These are phyloP conservation scores for Candida methanosorbosa DNA, from an alignment of 805 yeast genomes.

Conservation along the genomic window DNA sequence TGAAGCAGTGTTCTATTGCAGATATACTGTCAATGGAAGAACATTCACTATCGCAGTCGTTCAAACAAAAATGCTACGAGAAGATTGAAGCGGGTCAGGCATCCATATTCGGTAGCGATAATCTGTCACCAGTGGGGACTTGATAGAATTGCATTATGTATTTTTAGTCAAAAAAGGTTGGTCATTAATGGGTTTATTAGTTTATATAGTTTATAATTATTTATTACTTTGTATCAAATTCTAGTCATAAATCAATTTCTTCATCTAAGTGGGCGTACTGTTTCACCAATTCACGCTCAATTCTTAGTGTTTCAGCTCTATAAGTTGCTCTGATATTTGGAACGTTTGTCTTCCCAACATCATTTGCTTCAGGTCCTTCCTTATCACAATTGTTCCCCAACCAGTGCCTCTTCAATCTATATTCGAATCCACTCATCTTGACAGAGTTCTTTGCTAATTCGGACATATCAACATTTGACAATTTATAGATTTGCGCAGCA, in stretches of 20 bases:
- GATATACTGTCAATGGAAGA: conserved; percentile 19
- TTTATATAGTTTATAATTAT: neutral
- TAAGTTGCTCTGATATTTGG: conserved; percentile 83
- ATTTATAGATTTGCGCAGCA: conserved; percentile 94
- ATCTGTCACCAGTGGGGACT: conserved; percentile 2
- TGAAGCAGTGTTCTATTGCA: conserved; percentile 8
- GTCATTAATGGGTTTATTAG: neutral
- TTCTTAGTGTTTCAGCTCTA: conserved; percentile 69
- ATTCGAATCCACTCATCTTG: conserved; percentile 89
- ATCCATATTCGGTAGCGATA: conserved; percentile 13
- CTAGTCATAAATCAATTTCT: neutral
- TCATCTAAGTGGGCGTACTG: conserved; percentile 35
- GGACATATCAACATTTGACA: conserved; percentile 94
- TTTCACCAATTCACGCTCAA: conserved; percentile 62
- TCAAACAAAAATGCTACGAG: conserved; percentile 11
- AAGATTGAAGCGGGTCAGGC: conserved; percentile 21
- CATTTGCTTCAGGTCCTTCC: conserved; percentile 72
- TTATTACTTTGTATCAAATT: neutral
- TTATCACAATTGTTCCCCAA: conserved; percentile 55
- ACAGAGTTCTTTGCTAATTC: conserved; percentile 94
- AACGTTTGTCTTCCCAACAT: conserved; percentile 89
- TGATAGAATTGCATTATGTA: neutral
- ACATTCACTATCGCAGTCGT: conserved; percentile 14
- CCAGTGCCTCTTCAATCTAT: conserved; percentile 84
- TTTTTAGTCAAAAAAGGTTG: neutral